These are phyloP conservation scores for Wallacemonas sp. DNA, from an alignment of 208 protist genomes.

Conservation along the genomic window DNA sequence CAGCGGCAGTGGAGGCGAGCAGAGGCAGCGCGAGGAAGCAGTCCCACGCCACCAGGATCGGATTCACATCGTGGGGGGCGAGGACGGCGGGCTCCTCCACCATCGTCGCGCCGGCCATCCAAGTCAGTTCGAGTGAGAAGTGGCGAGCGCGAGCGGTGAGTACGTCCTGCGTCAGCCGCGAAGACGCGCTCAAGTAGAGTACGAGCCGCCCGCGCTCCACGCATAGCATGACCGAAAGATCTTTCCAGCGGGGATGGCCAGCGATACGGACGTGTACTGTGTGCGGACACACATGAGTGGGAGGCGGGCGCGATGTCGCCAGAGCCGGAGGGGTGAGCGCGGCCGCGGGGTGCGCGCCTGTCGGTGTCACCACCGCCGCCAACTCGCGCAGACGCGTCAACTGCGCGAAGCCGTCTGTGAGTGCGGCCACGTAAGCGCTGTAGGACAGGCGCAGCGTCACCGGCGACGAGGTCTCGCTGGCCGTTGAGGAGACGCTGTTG, in stretches of 20 bases:
- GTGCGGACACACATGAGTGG: conserved; percentile 29
- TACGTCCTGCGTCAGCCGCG: conserved; percentile 56
- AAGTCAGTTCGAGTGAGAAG: conserved; percentile 30
- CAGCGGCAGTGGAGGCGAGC: not conserved
- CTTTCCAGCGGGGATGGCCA: conserved; percentile 47
- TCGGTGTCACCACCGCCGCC: not conserved
- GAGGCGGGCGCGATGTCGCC: not conserved
- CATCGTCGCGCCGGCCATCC: conserved; percentile 55
- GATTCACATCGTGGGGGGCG: conserved; percentile 28
- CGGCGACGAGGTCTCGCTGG: not conserved
- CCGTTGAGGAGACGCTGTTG: not conserved
- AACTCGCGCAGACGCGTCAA: conserved; percentile 18
- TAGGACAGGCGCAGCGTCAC: conserved; percentile 1
- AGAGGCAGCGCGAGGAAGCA: conserved; percentile 48
- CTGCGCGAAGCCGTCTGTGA: conserved; percentile 19
- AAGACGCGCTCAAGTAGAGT: conserved; percentile 57
- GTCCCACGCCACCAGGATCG: conserved; percentile 55
- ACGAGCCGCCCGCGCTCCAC: conserved; percentile 53
- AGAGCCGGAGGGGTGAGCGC: conserved; percentile 7
- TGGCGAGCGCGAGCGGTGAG: conserved; percentile 24
- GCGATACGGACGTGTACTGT: conserved; percentile 38
- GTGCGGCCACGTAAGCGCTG: conserved; percentile 18
- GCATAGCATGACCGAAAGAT: conserved; percentile 48
- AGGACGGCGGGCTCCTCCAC: conserved; percentile 35
- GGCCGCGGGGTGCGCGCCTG: not conserved